Percentiles rank a stretch among this genome's conserved stretches.
Conservation (phyloP, 2,329 filamentous ascomycete genomes). For the Sphaerulina populicola region DNA sequence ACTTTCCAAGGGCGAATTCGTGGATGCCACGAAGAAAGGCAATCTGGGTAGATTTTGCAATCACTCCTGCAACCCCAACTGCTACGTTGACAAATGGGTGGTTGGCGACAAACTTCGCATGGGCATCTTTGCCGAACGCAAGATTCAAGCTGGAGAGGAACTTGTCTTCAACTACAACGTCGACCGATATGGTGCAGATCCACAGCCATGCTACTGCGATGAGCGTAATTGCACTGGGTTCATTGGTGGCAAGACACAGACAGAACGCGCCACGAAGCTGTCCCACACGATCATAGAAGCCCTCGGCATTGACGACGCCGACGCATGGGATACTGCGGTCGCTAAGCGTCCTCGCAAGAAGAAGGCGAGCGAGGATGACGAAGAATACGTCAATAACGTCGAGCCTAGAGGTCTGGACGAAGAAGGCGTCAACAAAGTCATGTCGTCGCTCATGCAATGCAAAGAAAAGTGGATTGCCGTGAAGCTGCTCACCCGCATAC, state of each 20-base stretch:
- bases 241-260: constrained; percentile 96
- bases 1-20: constrained; percentile 88
- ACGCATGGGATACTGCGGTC: constrained; percentile 84
- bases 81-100: constrained; percentile 99
- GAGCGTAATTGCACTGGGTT: constrained; percentile 92
- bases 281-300: constrained; percentile 86
- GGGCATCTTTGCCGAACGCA: constrained; percentile 90
- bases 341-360: constrained; percentile 89
- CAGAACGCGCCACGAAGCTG: constrained; percentile 85
- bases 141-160: constrained; percentile 81
- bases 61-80: constrained; percentile 97
- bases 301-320: constrained; percentile 84
- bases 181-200: constrained; percentile 92
- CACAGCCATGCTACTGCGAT: constrained; percentile 92
- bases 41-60: constrained; percentile 97
- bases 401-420: constrained; percentile 72
- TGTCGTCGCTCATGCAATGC: constrained; percentile 93
- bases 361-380: constrained; percentile 82
- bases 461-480: constrained; percentile 99
- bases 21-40: constrained; percentile 93
- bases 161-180: constrained; percentile 99
- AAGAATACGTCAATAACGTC: constrained; percentile 88
- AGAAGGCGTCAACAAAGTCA: constrained; percentile 81
- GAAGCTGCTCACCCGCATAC: constrained; percentile 83
- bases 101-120: constrained; percentile 95